Base-by-base conservation (phyloP, 2,329 filamentous ascomycete species). In the Ilyonectria destructans region DNA sequence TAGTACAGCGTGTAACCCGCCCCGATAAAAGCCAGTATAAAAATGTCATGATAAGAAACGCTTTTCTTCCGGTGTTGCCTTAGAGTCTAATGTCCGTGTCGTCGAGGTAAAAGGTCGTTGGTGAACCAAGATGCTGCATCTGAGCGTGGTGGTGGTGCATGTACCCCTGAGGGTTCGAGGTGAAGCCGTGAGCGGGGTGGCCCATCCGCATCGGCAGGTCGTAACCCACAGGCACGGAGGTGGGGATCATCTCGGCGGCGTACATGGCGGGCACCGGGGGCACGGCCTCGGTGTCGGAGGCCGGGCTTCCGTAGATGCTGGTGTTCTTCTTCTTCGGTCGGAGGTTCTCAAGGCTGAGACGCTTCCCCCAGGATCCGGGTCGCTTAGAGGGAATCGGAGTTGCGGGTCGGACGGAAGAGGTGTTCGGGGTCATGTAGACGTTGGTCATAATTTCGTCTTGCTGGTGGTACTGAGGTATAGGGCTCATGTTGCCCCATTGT, bases 311-410 rank as follows among this genome's bases (percentile, higher is more conserved):
- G 46, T 79, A 78, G n/a, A 78, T 74, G 21, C 72, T 76, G 13
- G 74, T 69, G 65, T 77, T 77, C 71, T 80, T 80, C 75, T 81
- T 82, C 69, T 76, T 76, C 5, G 81, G 80, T 8, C 80, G 79
- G 26, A 82, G 67, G 65, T 77, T 80, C 67, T 82, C 81, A 68
- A 82, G 79, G 70, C 78, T 81, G 23, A 80, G 74, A 33, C 80
- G 73, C 57, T 81, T 79, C 15, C 79, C 78, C 81, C 81, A 83
- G 4, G 81, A 82, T 29, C 78, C 80, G 23, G 81, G 81, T 62
- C 81, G 77, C 67, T 82, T 82, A 62, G 80, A 76, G 2, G 81
- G 81, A 15, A 80, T 78, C 7, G 81, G 81, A 21, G 81, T 82
- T 6, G 79, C 81, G 6, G 81, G 81, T 6, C 81, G 79, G 33